These are phyloP conservation scores for Aureobasidium namibiae DNA, from an alignment of 2,329 filamentous ascomycete genomes.

Conservation along the genomic window DNA sequence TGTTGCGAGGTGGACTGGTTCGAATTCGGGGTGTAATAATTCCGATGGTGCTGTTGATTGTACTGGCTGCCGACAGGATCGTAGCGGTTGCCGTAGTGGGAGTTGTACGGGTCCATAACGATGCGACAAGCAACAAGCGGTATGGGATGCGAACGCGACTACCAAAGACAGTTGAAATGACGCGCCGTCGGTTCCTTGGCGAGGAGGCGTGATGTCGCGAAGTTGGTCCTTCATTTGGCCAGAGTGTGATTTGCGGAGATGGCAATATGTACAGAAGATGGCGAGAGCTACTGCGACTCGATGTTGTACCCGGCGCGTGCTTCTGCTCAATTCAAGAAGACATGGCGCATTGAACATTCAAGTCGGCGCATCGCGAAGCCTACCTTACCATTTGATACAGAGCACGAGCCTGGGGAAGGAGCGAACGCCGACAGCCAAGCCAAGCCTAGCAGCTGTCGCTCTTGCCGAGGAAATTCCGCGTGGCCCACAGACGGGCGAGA, in stretches of 20 bases:
- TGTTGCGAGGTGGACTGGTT: slow-evolving; percentile 1
- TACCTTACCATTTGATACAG: too few species aligned
- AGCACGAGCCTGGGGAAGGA: not conserved
- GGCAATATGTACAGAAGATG: not conserved
- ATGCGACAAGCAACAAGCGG: not conserved
- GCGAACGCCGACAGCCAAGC: not conserved
- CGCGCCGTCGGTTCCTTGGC: not conserved
- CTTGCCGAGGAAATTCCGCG: slow-evolving; percentile 1
- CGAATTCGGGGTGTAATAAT: not conserved
- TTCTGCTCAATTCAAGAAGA: not conserved
- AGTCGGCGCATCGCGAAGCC: not conserved
- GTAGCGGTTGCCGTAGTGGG: slow-evolving; percentile 23
- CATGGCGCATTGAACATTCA: not conserved
- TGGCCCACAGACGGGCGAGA: not conserved
- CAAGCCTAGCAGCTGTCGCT: not conserved
- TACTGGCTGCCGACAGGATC: slow-evolving; percentile 26
- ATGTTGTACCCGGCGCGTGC: not conserved
- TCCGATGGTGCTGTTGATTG: slow-evolving; percentile 16
- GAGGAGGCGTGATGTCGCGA: not conserved
- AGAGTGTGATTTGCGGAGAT: not conserved
- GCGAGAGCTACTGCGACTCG: not conserved
- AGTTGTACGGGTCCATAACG: slow-evolving; percentile 23
- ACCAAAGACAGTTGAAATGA: not conserved
- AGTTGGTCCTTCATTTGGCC: not conserved
- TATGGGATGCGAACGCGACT: not conserved